A percentile compares a stretch with the other conserved stretches of the same genome.
Evolutionary conservation across 495 filamentous ascomycete species (phyloP).

Genomic region (Aspergillus baeticus): DNA sequence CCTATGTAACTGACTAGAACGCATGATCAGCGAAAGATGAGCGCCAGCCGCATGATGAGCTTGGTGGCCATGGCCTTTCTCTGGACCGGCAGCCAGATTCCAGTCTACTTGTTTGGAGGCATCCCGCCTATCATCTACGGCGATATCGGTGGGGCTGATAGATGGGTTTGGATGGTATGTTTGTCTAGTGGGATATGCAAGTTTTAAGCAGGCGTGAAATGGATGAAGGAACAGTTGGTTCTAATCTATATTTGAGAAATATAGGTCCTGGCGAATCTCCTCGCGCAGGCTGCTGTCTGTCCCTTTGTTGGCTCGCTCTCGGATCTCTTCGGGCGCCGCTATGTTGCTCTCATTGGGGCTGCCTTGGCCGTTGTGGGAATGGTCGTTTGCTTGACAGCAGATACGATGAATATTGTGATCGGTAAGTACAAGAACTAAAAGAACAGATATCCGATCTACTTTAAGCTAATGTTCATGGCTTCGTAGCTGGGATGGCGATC

Average conservation of each 20-base stretch:
- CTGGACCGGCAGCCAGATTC: constrained; percentile 66
- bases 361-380: constrained; percentile 1
- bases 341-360: not conserved
- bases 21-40: constrained; percentile 43
- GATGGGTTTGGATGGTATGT: constrained; percentile 70
- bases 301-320: constrained; percentile 2
- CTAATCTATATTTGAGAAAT: too few species aligned
- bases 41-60: constrained; percentile 54
- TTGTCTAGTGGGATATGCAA: too few species aligned
- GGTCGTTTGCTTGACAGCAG: constrained; percentile 1
- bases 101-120: constrained; percentile 60
- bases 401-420: too few species aligned
- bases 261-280: too few species aligned
- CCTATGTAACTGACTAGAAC: not conserved
- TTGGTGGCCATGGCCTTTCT: constrained; percentile 64
- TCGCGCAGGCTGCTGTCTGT: not conserved
- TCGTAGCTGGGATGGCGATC: not conserved
- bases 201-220: too few species aligned
- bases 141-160: constrained; percentile 62
- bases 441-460: too few species aligned
- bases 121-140: constrained; percentile 64
- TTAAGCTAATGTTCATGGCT: not conserved
- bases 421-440: too few species aligned
- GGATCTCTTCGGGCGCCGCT: constrained; percentile 3
- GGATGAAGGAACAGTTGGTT: too few species aligned